These are phyloP conservation scores for Thozetella sp. DNA, from an alignment of 495 filamentous ascomycete genomes.

Conservation along the genomic window DNA sequence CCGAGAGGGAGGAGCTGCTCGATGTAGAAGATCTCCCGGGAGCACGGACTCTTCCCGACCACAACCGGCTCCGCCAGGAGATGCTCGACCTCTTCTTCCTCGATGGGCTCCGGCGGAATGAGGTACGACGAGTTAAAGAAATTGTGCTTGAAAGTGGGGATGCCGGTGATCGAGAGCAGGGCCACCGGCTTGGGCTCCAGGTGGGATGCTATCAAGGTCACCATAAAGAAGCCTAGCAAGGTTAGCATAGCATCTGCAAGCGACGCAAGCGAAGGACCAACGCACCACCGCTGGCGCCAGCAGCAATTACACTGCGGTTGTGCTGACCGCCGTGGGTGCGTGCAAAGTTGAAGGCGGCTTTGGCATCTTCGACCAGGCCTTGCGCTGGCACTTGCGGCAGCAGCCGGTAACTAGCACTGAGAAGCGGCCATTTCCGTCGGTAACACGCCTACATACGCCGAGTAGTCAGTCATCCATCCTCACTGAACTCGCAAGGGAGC, in stretches of 20 bases:
- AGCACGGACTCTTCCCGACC: slow-evolving; percentile 5
- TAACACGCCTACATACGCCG: slow-evolving; percentile 11
- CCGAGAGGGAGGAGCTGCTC: slow-evolving; percentile 11
- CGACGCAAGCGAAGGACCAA: neutral
- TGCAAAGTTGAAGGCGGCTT: slow-evolving; percentile 19
- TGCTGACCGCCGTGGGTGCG: neutral
- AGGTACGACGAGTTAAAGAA: slow-evolving; percentile 22
- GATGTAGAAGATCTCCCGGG: slow-evolving; percentile 4
- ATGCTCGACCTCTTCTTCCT: slow-evolving; percentile 10
- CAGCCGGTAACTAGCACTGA: slow-evolving; percentile 21
- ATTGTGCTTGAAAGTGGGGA: slow-evolving; percentile 19
- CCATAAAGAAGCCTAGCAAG: slow-evolving; percentile 17
- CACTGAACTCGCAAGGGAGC: neutral
- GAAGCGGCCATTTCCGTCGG: slow-evolving; percentile 18
- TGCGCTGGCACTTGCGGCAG: slow-evolving; percentile 14
- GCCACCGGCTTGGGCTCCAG: slow-evolving; percentile 13
- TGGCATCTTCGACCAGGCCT: slow-evolving; percentile 15
- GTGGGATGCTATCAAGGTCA: slow-evolving; percentile 18
- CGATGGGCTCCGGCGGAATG: slow-evolving; percentile 12
- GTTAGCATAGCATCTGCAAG: neutral
- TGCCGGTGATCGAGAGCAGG: slow-evolving; percentile 23
- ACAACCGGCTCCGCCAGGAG: slow-evolving; percentile 9
- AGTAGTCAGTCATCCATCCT: neutral
- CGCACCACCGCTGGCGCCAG: slow-evolving; percentile 17
- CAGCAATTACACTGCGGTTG: slow-evolving; percentile 13